A percentile compares a stretch with the other conserved stretches of the same genome.
These are phyloP conservation scores for Kingdonia uniflora DNA, from an alignment of 164 flowering plant genomes.

Conservation along the genomic window DNA sequence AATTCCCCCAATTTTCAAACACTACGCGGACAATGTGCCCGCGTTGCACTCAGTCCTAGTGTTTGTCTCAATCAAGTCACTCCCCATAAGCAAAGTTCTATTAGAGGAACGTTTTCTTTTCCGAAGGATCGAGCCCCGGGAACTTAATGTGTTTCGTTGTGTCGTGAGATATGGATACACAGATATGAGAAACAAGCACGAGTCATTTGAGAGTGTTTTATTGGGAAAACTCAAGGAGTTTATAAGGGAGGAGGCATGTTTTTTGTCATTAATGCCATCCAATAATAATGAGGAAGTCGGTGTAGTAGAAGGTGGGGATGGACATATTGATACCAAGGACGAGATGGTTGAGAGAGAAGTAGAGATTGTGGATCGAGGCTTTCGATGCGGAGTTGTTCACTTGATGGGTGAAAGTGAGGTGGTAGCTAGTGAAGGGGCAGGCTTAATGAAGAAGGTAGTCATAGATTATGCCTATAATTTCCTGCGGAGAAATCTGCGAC, in stretches of 20 bases:
- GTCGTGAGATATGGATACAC: too few species aligned
- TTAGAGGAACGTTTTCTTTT: not conserved
- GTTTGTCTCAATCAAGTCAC: not conserved
- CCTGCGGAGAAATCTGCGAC: not conserved
- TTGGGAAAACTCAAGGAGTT: too few species aligned
- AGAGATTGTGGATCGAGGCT: too few species aligned
- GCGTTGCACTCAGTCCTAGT: not conserved
- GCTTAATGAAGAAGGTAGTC: too few species aligned
- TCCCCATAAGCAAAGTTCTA: not conserved
- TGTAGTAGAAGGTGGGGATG: not conserved
- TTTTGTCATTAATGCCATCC: too few species aligned
- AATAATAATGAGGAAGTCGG: too few species aligned
- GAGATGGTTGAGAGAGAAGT: not conserved
- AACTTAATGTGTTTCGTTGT: not conserved
- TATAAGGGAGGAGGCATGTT: too few species aligned
- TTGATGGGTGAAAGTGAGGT: not conserved
- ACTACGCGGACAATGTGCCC: constrained; percentile 1
- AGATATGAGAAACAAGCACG: too few species aligned
- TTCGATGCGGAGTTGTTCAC: too few species aligned
- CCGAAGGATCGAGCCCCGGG: not conserved
- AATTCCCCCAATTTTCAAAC: not conserved
- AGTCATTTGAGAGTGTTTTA: too few species aligned
- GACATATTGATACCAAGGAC: not conserved
- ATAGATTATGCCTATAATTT: too few species aligned
- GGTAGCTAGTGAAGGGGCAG: not conserved